Evolutionary conservation across 345 rosid species (phyloP).

Genomic region (Eutrema japonicum): DNA sequence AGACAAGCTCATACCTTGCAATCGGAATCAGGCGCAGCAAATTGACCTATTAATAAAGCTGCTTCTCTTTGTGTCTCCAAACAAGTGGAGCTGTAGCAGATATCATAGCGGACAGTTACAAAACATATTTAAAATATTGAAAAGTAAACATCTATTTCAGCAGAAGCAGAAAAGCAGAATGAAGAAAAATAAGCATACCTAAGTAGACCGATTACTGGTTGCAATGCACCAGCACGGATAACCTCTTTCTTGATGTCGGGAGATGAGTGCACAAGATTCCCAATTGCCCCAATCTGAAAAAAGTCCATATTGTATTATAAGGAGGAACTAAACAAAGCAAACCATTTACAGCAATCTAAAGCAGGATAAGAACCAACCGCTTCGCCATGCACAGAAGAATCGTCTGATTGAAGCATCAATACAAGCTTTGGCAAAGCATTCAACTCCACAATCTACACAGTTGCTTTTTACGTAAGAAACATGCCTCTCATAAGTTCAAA

Average conservation of each 20-base stretch:
- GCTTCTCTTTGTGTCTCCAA: constrained; percentile 81
- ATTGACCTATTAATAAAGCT: constrained; percentile 76
- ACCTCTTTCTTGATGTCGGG: constrained; percentile 73
- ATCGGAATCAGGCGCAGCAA: constrained; percentile 78
- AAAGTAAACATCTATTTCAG: constrained; percentile 5
- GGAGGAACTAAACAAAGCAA: constrained; percentile 1
- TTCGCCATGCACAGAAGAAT: constrained; percentile 65
- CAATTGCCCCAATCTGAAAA: constrained; percentile 74
- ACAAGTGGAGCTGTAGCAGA: constrained; percentile 62
- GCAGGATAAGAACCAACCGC: constrained; percentile 56
- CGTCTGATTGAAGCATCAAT: constrained; percentile 69
- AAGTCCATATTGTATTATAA: constrained; percentile 19
- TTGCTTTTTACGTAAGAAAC: constrained; percentile 26
- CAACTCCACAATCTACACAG: constrained; percentile 69
- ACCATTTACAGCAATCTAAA: background rate
- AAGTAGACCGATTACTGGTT: constrained; percentile 78
- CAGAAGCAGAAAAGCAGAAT: constrained; percentile 9
- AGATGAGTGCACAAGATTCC: constrained; percentile 78
- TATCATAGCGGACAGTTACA: constrained; percentile 23
- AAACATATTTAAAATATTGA: constrained; percentile 3
- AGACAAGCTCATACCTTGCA: constrained; percentile 60
- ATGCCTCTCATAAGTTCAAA: background rate
- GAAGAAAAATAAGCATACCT: constrained; percentile 48
- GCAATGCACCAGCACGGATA: constrained; percentile 75
- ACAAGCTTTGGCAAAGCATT: constrained; percentile 70